Evolutionary conservation across 2,329 filamentous ascomycete species (phyloP).

Genomic region (Hawksworthiomyces lignivorus): DNA sequence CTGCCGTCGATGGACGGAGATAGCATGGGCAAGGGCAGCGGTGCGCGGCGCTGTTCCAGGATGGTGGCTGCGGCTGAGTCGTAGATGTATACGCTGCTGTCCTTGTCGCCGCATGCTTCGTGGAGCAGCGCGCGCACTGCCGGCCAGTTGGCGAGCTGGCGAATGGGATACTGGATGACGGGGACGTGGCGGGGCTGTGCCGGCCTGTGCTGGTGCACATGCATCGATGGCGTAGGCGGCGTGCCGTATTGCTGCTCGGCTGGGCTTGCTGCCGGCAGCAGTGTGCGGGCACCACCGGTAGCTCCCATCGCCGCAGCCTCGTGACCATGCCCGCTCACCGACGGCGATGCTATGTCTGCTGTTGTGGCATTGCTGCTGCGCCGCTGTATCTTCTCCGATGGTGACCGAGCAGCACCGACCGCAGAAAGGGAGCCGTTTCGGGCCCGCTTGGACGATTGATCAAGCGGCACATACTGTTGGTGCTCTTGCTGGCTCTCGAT

Average conservation of each 20-base stretch:
- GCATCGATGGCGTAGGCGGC: constrained; percentile 2
- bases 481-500: constrained; percentile 29
- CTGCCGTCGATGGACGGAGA: constrained; percentile 26
- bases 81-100: constrained; percentile 4
- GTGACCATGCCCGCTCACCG: constrained; percentile 3
- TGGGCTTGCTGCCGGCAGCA: constrained; percentile 10
- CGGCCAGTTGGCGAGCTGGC: constrained; percentile 15
- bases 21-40: constrained; percentile 28
- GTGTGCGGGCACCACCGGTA: constrained; percentile 23
- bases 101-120: not conserved
- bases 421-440: not conserved
- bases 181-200: constrained; percentile 10
- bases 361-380: constrained; percentile 2
- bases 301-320: constrained; percentile 25
- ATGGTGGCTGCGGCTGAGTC: constrained; percentile 27
- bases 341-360: constrained; percentile 6
- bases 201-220: not conserved
- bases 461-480: no score
- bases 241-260: constrained; percentile 5
- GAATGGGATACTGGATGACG: constrained; percentile 16
- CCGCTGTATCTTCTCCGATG: not conserved
- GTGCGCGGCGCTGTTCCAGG: constrained; percentile 37
- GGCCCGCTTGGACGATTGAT: no score
- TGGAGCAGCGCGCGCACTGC: constrained; percentile 10
- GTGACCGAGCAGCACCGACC: not conserved